Conservation (phyloP, 1,284 basidiomycete species). For the Ustilago xerochloae region DNA sequence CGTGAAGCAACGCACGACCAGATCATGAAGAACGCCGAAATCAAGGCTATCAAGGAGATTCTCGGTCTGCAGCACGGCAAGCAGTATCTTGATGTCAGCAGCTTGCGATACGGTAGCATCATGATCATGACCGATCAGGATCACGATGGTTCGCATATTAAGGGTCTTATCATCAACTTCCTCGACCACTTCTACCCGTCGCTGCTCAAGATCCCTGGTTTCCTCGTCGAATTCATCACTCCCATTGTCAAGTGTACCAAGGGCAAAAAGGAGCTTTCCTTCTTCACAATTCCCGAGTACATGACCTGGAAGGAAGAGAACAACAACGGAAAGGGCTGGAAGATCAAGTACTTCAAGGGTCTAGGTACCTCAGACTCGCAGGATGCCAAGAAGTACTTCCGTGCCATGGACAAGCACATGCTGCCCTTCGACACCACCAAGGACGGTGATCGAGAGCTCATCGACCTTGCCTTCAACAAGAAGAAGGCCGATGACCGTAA, state of each 20-base stretch:
- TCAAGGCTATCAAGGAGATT: conserved; percentile 97
- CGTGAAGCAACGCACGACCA: conserved; percentile 95
- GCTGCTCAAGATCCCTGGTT: conserved; percentile 87
- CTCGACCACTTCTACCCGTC: conserved; percentile 97
- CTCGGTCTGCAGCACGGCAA: conserved; percentile 95
- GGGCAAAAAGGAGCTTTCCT: conserved; percentile 82
- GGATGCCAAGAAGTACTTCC: conserved; percentile 93
- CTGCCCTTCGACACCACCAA: conserved; percentile 87
- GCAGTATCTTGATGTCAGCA: conserved; percentile 79
- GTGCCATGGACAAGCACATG: conserved; percentile 90
- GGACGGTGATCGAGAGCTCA: conserved; percentile 85
- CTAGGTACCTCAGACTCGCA: conserved; percentile 89
- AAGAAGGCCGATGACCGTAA: conserved; percentile 99
- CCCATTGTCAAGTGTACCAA: conserved; percentile 90
- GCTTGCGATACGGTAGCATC: conserved; percentile 89
- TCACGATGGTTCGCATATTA: conserved; percentile 99
- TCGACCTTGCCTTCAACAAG: conserved; percentile 99
- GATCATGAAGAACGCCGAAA: conserved; percentile 98
- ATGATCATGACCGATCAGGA: conserved; percentile 99
- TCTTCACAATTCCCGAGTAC: conserved; percentile 98
- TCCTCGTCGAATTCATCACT: conserved; percentile 98
- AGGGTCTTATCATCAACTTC: conserved; percentile 98
- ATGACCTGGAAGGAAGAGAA: conserved; percentile 89
- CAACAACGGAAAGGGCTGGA: conserved; percentile 84
- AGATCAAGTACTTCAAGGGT: conserved; percentile 83